These are phyloP conservation scores for Aspergillus indologenus DNA, from an alignment of 495 filamentous ascomycete genomes.

Conservation along the genomic window DNA sequence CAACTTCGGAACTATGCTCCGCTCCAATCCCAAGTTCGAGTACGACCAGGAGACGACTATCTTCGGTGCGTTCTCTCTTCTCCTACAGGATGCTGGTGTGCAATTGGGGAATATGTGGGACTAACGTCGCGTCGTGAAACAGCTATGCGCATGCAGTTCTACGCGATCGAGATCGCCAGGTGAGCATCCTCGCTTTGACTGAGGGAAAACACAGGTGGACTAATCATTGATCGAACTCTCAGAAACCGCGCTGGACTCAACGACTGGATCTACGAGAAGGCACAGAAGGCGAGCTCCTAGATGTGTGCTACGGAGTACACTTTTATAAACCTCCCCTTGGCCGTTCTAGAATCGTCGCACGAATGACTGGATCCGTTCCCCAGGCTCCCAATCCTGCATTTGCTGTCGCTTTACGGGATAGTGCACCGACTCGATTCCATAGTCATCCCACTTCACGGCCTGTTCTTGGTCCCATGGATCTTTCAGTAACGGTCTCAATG, in stretches of 20 bases:
- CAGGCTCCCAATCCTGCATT: slow-evolving; percentile 1
- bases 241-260: slow-evolving; percentile 87
- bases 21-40: slow-evolving; percentile 72
- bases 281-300: slow-evolving; percentile 45
- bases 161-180: slow-evolving; percentile 93
- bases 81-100: not conserved
- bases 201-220: slow-evolving; percentile 2
- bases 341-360: not conserved
- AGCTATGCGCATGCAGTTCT: slow-evolving; percentile 89
- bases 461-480: not conserved
- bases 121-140: slow-evolving; percentile 4
- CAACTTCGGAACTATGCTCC: slow-evolving; percentile 95
- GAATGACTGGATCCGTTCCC: slow-evolving; percentile 2
- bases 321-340: too few relatives aligned
- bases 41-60: slow-evolving; percentile 89
- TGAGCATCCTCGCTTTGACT: slow-evolving; percentile 28
- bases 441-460: not conserved
- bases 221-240: not conserved
- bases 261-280: slow-evolving; percentile 91
- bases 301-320: not conserved
- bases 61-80: slow-evolving; percentile 48
- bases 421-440: not conserved
- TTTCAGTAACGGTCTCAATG: not conserved
- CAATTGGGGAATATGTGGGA: not conserved
- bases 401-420: not conserved